Evolutionary conservation across 768 basidiomycete genomes (phyloP).

Genomic region (Lactarius tabidus): DNA sequence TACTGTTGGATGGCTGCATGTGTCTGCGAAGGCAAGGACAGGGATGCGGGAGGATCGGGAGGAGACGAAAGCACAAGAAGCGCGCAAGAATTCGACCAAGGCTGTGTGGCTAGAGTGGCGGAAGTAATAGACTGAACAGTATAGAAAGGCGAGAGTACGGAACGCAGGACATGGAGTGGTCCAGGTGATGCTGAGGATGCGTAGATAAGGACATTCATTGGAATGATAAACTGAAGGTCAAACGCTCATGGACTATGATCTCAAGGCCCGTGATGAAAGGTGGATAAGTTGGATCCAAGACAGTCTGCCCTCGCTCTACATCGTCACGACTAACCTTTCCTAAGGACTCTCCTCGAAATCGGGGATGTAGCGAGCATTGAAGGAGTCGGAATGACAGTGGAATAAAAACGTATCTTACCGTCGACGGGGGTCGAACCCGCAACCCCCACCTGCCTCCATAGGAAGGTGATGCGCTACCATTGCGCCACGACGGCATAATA

Average conservation of each 20-base stretch:
- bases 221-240: no score
- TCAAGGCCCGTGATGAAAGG: no score
- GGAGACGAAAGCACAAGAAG: slow-evolving; percentile 74
- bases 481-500: slow-evolving; percentile 34
- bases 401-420: slow-evolving; percentile 23
- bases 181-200: slow-evolving; percentile 38
- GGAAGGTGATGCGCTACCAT: slow-evolving; percentile 37
- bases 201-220: slow-evolving; percentile 79
- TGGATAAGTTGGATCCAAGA: no score
- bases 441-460: slow-evolving; percentile 33
- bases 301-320: no score
- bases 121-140: slow-evolving; percentile 67
- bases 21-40: slow-evolving; percentile 37
- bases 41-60: slow-evolving; percentile 38
- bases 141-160: slow-evolving; percentile 67
- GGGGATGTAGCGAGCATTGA: no score
- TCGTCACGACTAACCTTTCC: no score
- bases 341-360: no score
- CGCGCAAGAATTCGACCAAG: slow-evolving; percentile 74
- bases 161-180: slow-evolving; percentile 38
- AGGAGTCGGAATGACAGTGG: no score
- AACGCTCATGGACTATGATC: no score
- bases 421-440: slow-evolving; percentile 36
- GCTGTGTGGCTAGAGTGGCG: slow-evolving; percentile 55
- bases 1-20: slow-evolving; percentile 49